Evolutionary conservation across 257 asterid species (phyloP), one percentile per base, ranked within the genome.

Genomic region (Euphrasia confusa): DNA sequence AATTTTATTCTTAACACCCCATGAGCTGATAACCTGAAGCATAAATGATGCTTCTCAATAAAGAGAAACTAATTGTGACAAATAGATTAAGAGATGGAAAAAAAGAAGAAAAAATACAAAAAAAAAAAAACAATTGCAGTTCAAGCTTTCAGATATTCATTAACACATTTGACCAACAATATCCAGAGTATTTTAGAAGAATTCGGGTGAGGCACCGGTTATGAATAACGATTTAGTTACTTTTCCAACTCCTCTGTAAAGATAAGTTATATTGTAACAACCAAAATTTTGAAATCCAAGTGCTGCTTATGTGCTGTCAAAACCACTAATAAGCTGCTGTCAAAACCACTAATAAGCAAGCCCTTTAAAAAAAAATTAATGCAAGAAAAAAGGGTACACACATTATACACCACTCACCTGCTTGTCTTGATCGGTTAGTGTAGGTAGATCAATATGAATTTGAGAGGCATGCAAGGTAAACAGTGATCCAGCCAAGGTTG

Each of bases 381-480:
- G 60, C 39, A 14, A 18, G 64, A 67, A 40, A 70, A 6, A 24
- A 5, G 21, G 54, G 55, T 18, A 62, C 24, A 68, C 26, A 59
- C 7, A 11, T 61, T n/a, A 28, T 5, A 63, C 54, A 67, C 7
- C 48, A 61, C 71, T 75, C 70, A 93, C 99, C 95, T 89, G 80
- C 80, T 89, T 90, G 82, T 93, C 99, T 58, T 75, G 68, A 26
- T 80, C 90, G 17, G 96, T 77, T 63, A 93, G 86, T 11, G 99
- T 93, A 55, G 99, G 99, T 67, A 93, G 75, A 14, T 93, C 95
- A 48, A 93, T 93, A 44, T 70, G 94, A 73, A 89, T 76, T 75
- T 93, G 99, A 54, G 99, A 90, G 72, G 95, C 97, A 65, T 93
- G 97, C 77, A 93, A 65, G 52, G 99, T 93, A 71, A 89, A 93